phyloP scores from a whole-genome alignment of 2,329 filamentous ascomycete species.

The Geoglossum cookeanum region DNA sequence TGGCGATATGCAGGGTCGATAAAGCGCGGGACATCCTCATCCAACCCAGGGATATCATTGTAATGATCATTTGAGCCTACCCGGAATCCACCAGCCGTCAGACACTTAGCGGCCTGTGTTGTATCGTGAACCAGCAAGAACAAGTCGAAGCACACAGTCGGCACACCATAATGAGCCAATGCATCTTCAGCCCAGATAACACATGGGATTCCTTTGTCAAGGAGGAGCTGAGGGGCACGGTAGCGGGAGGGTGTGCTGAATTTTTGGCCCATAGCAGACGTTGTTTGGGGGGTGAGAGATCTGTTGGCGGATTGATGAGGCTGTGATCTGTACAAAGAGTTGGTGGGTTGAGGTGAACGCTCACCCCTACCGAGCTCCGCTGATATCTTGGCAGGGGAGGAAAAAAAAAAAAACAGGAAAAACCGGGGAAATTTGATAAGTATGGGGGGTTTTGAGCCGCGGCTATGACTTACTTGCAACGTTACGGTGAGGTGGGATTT shows the following conservation, averaged over 20 bases:
- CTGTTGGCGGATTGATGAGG: too few species aligned
- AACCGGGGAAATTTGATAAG: too few species aligned
- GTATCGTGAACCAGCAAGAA: neutral
- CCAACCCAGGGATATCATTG: neutral
- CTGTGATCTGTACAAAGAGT: too few species aligned
- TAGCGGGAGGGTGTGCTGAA: neutral
- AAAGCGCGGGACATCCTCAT: neutral
- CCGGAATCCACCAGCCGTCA: neutral
- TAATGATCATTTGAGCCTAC: neutral
- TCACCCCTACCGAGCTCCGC: too few species aligned
- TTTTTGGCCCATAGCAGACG: neutral
- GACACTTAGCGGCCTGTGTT: neutral
- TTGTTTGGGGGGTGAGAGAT: too few species aligned
- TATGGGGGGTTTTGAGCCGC: too few species aligned
- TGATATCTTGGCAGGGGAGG: too few species aligned
- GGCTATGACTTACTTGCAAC: too few species aligned
- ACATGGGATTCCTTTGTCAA: neutral
- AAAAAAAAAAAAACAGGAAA: too few species aligned
- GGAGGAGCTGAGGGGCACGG: neutral
- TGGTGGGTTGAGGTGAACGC: too few species aligned
- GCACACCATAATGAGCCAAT: neutral
- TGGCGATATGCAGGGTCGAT: neutral
- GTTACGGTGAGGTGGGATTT: too few species aligned
- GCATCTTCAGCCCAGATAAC: neutral
- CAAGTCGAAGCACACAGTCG: neutral